Percentiles rank a stretch among this genome's conserved stretches.
Conservation (phyloP, 179 eudicot species). For the Silene vulgaris region DNA sequence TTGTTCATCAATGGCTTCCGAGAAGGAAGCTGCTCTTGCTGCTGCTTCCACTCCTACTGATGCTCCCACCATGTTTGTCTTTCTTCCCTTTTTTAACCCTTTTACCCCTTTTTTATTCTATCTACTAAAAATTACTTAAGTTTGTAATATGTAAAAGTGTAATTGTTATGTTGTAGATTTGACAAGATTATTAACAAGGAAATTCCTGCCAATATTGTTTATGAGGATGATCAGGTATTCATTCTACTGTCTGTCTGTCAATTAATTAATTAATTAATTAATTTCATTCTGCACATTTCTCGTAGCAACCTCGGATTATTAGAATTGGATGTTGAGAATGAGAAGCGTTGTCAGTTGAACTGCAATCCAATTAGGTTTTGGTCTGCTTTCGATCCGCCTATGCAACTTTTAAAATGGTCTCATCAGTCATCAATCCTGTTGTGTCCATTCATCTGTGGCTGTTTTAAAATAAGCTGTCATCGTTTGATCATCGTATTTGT, state of each 20-base stretch:
- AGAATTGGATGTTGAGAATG: background rate
- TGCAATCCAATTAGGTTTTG: background rate
- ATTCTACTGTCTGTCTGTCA: background rate
- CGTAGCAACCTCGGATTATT: background rate
- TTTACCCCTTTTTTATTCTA: no score
- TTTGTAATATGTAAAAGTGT: background rate
- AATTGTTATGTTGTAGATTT: slow-evolving; percentile 43
- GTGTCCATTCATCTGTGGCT: background rate
- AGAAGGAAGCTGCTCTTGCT: slow-evolving; percentile 54
- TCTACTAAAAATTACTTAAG: no score
- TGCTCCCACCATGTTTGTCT: slow-evolving; percentile 65
- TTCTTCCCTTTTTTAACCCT: slow-evolving; percentile 9
- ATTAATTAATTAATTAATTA: background rate
- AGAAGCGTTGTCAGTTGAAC: no score
- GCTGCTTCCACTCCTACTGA: slow-evolving; percentile 59
- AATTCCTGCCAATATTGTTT: slow-evolving; percentile 72
- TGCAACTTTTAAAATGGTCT: background rate
- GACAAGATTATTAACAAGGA: slow-evolving; percentile 91
- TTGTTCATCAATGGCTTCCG: slow-evolving; percentile 57
- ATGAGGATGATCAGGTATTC: slow-evolving; percentile 62
- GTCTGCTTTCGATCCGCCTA: background rate
- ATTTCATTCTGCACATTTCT: background rate
- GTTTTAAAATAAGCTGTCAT: background rate
- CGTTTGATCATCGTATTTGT: background rate
- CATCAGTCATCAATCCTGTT: background rate